These are phyloP conservation scores for Rhizopogon sp. DNA, from an alignment of 768 basidiomycete genomes.

Conservation along the genomic window DNA sequence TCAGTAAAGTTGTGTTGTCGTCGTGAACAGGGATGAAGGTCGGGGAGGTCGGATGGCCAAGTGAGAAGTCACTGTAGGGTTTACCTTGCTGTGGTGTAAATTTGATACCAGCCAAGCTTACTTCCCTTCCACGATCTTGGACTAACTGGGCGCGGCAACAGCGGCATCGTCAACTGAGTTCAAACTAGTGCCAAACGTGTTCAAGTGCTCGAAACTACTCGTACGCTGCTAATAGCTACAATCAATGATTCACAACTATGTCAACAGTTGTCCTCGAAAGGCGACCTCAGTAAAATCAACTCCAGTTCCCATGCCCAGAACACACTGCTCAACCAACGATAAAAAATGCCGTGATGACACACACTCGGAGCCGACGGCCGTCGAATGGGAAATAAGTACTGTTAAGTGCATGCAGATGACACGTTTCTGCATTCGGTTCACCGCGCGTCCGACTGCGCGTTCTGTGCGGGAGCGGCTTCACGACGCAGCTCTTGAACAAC, in stretches of 20 bases:
- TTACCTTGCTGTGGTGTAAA: slow-evolving; percentile 1
- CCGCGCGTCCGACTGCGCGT: slow-evolving; percentile 20
- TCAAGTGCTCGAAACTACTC: neutral
- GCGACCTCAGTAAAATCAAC: neutral
- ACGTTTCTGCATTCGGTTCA: slow-evolving; percentile 3
- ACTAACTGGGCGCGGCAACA: slow-evolving; percentile 1
- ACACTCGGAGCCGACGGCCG: neutral
- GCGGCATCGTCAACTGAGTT: slow-evolving; percentile 7
- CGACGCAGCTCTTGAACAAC: slow-evolving; percentile 81
- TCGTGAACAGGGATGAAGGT: slow-evolving; percentile 8
- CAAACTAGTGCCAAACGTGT: slow-evolving; percentile 1
- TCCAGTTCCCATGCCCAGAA: neutral
- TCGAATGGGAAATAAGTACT: neutral
- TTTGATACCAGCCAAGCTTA: neutral
- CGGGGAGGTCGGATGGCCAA: slow-evolving; percentile 5
- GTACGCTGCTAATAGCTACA: neutral
- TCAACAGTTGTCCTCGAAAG: neutral
- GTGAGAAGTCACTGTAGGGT: neutral
- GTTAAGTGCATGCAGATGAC: neutral
- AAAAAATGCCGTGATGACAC: neutral
- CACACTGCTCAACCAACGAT: neutral
- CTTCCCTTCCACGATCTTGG: neutral
- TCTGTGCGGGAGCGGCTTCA: slow-evolving; percentile 45
- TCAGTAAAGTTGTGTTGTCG: slow-evolving; percentile 5
- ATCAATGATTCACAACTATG: neutral